These are phyloP conservation scores for Teratosphaeria gauchensis DNA, from an alignment of 2,329 filamentous ascomycete species.

Conservation along the genomic window DNA sequence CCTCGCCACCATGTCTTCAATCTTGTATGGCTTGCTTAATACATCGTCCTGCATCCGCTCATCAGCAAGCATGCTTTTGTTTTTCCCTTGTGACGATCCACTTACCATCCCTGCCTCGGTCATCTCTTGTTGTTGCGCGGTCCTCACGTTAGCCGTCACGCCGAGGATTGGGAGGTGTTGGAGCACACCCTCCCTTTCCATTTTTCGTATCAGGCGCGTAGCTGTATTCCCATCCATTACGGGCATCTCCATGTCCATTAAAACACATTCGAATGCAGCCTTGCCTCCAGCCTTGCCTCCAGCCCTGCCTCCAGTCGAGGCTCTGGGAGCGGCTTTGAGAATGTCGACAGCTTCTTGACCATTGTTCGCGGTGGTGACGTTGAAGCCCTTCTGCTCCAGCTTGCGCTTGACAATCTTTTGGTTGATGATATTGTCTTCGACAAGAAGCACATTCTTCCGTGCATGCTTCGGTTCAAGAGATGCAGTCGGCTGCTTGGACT, in stretches of 20 bases:
- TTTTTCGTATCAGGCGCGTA: constrained; percentile 16
- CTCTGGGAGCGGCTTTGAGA: constrained; percentile 11
- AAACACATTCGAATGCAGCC: constrained; percentile 18
- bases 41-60: constrained; percentile 11
- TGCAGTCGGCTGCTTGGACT: background rate
- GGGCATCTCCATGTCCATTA: constrained; percentile 29
- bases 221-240: constrained; percentile 24
- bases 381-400: constrained; percentile 18
- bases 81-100: background rate
- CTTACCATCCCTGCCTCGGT: constrained; percentile 21
- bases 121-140: constrained; percentile 24
- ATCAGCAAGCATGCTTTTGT: background rate
- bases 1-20: constrained; percentile 21
- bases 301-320: constrained; percentile 7
- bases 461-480: background rate
- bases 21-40: constrained; percentile 25
- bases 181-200: constrained; percentile 14
- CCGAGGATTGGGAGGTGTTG: constrained; percentile 22
- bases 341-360: constrained; percentile 24
- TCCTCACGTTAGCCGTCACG: constrained; percentile 26
- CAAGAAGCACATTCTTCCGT: constrained; percentile 5
- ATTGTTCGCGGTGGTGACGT: constrained; percentile 24
- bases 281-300: constrained; percentile 10
- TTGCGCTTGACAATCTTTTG: constrained; percentile 22
- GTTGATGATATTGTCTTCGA: constrained; percentile 23